A percentile compares a stretch with the other conserved stretches of the same genome.
phyloP scores from a whole-genome alignment of 352 stramenopile genomes.

The Blastocystis sp. region DNA sequence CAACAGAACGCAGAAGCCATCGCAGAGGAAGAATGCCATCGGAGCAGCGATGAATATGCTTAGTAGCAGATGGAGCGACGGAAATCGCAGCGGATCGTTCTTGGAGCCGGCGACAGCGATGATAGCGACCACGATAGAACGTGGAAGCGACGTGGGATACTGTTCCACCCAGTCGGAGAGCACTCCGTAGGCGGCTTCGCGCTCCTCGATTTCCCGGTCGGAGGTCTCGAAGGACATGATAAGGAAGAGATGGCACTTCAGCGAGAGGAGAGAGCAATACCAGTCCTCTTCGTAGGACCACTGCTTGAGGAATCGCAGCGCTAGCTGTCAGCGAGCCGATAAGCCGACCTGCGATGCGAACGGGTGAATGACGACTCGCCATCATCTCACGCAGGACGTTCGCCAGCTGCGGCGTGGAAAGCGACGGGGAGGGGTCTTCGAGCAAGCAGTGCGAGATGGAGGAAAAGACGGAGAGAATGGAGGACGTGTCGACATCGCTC shows the following conservation, averaged over 20 bases:
- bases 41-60: neutral
- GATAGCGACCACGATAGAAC: neutral
- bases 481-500: neutral
- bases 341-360: neutral
- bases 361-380: neutral
- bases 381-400: neutral
- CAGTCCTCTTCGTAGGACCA: neutral
- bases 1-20: neutral
- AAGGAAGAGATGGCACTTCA: conserved; percentile 26
- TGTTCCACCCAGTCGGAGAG: neutral
- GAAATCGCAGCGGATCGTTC: neutral
- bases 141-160: neutral
- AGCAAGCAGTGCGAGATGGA: no score
- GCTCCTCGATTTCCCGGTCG: neutral
- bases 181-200: neutral
- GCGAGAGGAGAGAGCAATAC: neutral
- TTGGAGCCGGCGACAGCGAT: neutral
- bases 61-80: neutral
- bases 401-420: neutral
- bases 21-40: neutral
- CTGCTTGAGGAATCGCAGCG: neutral
- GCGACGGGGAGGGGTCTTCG: neutral
- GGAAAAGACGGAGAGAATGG: neutral
- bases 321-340: neutral
- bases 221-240: neutral